phyloP scores from a whole-genome alignment of 2,329 filamentous ascomycete species.

The Talaromyces rugulosus region DNA sequence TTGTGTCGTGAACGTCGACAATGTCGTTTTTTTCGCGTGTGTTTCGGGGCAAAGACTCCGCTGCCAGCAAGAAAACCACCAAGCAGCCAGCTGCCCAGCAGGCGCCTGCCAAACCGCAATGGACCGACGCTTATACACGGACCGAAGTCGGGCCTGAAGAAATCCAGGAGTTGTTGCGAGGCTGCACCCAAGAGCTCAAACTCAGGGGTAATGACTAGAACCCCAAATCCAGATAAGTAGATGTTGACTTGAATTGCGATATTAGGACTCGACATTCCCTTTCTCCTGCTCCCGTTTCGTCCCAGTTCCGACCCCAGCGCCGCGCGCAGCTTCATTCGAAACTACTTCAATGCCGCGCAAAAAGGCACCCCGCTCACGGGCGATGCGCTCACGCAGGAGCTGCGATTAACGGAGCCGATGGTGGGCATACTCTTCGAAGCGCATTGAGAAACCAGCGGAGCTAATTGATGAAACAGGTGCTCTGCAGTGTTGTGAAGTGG shows the following conservation, averaged over 20 bases:
- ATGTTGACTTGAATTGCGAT: slow-evolving; percentile 13
- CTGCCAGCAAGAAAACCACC: slow-evolving; percentile 57
- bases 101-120: slow-evolving; percentile 66
- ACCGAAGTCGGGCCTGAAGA: slow-evolving; percentile 82
- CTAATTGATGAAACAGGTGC: slow-evolving; percentile 56
- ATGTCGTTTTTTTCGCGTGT: slow-evolving; percentile 59
- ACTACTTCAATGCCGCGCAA: slow-evolving; percentile 75
- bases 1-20: background rate
- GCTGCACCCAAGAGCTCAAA: slow-evolving; percentile 89
- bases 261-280: slow-evolving; percentile 82
- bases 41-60: slow-evolving; percentile 72
- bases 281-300: slow-evolving; percentile 89
- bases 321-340: slow-evolving; percentile 85
- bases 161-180: slow-evolving; percentile 78
- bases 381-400: slow-evolving; percentile 71
- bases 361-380: slow-evolving; percentile 58
- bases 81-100: slow-evolving; percentile 49
- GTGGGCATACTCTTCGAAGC: slow-evolving; percentile 49
- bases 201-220: slow-evolving; percentile 65
- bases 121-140: slow-evolving; percentile 84
- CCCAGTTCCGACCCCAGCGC: slow-evolving; percentile 88
- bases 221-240: slow-evolving; percentile 15
- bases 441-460: background rate
- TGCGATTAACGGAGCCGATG: slow-evolving; percentile 91
- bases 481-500: slow-evolving; percentile 95